Evolutionary conservation across 768 basidiomycete genomes (phyloP).

Genomic region (Lentinula sp.): DNA sequence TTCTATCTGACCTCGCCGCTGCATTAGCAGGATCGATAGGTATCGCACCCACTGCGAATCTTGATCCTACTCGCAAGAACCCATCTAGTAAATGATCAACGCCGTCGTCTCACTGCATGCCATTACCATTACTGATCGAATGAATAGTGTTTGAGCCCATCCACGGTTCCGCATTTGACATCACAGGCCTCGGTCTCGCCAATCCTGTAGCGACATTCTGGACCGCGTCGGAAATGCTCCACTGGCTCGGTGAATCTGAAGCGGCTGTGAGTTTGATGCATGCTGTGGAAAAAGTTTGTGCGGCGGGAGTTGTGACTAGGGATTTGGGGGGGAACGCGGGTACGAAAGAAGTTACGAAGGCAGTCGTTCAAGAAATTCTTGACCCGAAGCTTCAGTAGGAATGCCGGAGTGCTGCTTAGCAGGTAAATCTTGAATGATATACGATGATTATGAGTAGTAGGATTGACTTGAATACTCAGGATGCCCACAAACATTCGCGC

Average conservation of each 20-base stretch:
- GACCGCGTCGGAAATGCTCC: conserved; percentile 48
- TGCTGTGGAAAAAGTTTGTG: conserved; percentile 29
- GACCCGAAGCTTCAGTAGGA: neutral
- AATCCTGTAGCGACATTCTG: conserved; percentile 54
- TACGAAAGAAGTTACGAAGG: conserved; percentile 2
- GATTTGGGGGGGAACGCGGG: conserved; percentile 10
- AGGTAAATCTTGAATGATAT: no score
- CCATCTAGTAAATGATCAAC: neutral
- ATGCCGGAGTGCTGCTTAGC: neutral
- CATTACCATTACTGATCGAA: neutral
- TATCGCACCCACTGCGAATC: conserved; percentile 48
- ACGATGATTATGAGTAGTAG: no score
- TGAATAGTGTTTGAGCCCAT: conserved; percentile 42
- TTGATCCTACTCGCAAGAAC: conserved; percentile 27
- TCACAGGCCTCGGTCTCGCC: conserved; percentile 46
- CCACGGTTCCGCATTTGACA: conserved; percentile 54
- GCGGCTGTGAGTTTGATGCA: conserved; percentile 32
- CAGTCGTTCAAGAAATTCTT: conserved; percentile 3
- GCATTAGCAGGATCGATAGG: conserved; percentile 51
- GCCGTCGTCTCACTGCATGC: neutral
- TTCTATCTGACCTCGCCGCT: conserved; percentile 50
- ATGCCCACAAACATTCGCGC: no score
- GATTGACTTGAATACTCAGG: no score
- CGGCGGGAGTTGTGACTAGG: conserved; percentile 5
- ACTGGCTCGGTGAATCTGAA: conserved; percentile 32